Evolutionary conservation across 768 basidiomycete species (phyloP), one percentile per base, ranked within the genome.

Genomic region (Xerocomellus chrysenteron): DNA sequence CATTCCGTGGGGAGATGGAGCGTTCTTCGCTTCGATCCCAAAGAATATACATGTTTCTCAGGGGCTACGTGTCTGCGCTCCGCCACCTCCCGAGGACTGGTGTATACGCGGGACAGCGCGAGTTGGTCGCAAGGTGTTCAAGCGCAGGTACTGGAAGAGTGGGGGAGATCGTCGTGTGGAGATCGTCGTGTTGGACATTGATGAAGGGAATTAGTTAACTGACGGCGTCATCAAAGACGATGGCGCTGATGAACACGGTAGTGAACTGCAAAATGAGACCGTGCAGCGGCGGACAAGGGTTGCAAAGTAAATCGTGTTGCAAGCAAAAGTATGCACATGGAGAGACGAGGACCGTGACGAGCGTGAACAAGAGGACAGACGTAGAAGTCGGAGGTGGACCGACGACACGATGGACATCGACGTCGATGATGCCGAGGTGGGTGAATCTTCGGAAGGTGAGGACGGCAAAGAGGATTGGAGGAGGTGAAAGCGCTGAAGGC

Each of bases 31-130:
- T 19, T 75, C 68, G 7, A 75, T 87, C 8, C 87, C 88, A 4
- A 77, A 80, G 37, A 75, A 77, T 36, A 72, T 84, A 10, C 76
- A 86, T 75, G 67, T 60, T 12, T 70, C 72, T 3, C 80, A 85
- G 57, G 78, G 78, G 12, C 63, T 84, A 35, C 63, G 52, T 39
- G 67, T 71, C 14, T 87, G 84, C 58, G 74, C 82, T 21, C 86
- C 86, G 0, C 86, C 92, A 0, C 75, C 98, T 2, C 81, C 90
- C 0, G 97, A 99, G 72, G 97, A 98, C 65, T 98, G 95, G 94
- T 91, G 90, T 65, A 69, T 98, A 61, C 82, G 97, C 33, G 97
- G 97, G 2, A 92, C 95, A 87, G 94, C 94, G 63, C 98, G 97
- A 97, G 88, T 92, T 4, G 89, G 92, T 7, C 80, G 92, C 56